Base-by-base conservation (phyloP, 1,284 basidiomycete species). In the Ceratobasidium sp. region DNA sequence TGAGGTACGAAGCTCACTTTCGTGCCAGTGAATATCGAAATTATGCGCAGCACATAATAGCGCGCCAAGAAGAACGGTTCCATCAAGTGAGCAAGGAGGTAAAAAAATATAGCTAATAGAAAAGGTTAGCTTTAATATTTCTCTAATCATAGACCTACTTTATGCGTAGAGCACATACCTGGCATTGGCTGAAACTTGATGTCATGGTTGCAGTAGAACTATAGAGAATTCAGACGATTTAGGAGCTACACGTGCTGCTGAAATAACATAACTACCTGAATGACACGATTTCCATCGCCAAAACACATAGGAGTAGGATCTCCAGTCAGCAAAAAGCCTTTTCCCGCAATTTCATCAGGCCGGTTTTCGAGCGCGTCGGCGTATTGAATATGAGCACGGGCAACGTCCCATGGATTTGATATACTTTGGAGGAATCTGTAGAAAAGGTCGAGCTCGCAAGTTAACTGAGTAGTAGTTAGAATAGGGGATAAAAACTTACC, bases 341-440 rank as follows among this genome's bases (percentile, higher is more conserved):
- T 11, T 11, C 69, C 69, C 2, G 37, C 69, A 61, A 60, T 31
- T 11, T 73, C 58, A 3, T 73, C 35, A 2, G 69, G 69, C 6
- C 47, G 54, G n/a, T 10, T 33, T 15, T 47, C 39, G 15, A 73
- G 56, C 15, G 69, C 69, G 33, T 73, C 69, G 7, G 69, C 54
- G 10, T 61, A 23, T 61, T 61, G 69, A 0, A 73, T 5, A 51
- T 73, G 69, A 0, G 69, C 69, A 7, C 69, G 69, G 63, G 69
- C 54, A 11, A 73, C 42, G 31, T 73, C 69, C 69, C 69, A 73
- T 37, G 58, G 56, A 26, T 61, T 61, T 5, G 63, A 26, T 10
- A 73, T 73, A 31, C 45, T 73, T 42, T 73, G 69, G 35, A 61
- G 63, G 23, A 49, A 73, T 28, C 69, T 73, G 6, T 13, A 20